Percentiles rank a stretch among this genome's conserved stretches.
phyloP scores from a whole-genome alignment of 495 filamentous ascomycete genomes.

The Daldinia grandis region DNA sequence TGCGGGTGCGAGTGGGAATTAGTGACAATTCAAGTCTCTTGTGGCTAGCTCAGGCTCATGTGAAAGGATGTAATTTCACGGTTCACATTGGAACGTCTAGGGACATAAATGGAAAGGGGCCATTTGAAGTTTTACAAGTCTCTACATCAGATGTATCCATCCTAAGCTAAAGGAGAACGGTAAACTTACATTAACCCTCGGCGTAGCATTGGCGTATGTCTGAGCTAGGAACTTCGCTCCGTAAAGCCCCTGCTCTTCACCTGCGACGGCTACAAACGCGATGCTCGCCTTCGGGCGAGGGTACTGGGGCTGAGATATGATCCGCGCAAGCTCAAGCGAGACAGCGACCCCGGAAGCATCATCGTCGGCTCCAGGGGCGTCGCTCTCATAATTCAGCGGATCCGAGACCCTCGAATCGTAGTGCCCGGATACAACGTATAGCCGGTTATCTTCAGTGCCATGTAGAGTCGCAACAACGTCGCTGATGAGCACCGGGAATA shows the following conservation, averaged over 20 bases:
- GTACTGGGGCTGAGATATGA: constrained; percentile 50
- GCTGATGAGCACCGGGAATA: constrained; percentile 56
- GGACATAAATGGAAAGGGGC: neutral
- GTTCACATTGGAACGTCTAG: neutral
- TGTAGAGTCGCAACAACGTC: constrained; percentile 61
- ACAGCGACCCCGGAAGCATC: constrained; percentile 54
- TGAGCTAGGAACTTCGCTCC: constrained; percentile 58
- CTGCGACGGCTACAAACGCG: constrained; percentile 61
- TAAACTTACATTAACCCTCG: constrained; percentile 42
- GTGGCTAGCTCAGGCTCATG: neutral
- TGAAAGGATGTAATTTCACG: neutral
- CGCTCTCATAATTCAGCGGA: constrained; percentile 56
- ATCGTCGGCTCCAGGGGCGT: constrained; percentile 64
- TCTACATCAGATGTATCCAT: neutral
- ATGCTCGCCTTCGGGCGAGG: constrained; percentile 56
- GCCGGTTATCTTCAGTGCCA: constrained; percentile 55
- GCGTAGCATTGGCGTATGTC: constrained; percentile 53
- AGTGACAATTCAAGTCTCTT: neutral
- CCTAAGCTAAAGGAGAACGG: neutral
- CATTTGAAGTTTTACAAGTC: neutral
- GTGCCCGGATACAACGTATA: constrained; percentile 62
- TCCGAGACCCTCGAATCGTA: constrained; percentile 62
- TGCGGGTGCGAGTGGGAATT: constrained; percentile 8
- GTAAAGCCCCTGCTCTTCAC: constrained; percentile 63
- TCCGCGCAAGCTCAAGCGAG: constrained; percentile 59